Conservation (phyloP, 1,284 basidiomycete species). For the Austroboletus novae-zelandiae region DNA sequence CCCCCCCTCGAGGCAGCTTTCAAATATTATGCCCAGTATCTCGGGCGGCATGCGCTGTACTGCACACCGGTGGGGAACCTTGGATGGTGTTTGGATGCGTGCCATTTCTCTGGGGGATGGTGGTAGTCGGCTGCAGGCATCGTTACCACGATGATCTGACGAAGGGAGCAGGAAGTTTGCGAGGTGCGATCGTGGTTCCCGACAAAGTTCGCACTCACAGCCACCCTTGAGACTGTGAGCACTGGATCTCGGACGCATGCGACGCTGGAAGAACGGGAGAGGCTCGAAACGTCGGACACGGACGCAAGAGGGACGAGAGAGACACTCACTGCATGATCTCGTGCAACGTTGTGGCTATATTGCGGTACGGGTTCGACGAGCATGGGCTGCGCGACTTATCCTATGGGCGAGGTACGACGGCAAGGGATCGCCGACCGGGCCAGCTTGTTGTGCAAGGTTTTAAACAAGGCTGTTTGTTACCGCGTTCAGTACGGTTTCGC, state of each 20-base stretch:
- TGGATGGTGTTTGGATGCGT: background rate
- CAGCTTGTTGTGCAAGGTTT: background rate
- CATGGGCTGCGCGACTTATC: background rate
- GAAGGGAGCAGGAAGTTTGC: background rate
- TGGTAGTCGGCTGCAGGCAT: background rate
- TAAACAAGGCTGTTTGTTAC: constrained; percentile 3
- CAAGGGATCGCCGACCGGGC: background rate
- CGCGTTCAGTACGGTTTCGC: constrained; percentile 6
- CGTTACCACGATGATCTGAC: background rate
- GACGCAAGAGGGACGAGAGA: background rate
- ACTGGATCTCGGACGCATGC: constrained; percentile 1
- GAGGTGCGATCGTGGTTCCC: background rate
- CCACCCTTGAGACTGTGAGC: background rate
- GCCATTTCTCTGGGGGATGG: background rate
- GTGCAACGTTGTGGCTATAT: background rate
- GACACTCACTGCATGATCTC: constrained; percentile 12
- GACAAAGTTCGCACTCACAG: background rate
- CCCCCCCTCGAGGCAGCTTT: constrained; percentile 16
- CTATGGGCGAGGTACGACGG: background rate
- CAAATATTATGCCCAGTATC: constrained; percentile 25
- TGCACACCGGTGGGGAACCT: background rate
- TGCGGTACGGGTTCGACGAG: background rate
- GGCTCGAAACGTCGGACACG: constrained; percentile 1
- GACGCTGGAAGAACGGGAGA: background rate
- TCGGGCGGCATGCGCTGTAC: constrained; percentile 24